Conservation (phyloP, 495 filamentous ascomycete genomes). For the Aspergillus panamensis region DNA sequence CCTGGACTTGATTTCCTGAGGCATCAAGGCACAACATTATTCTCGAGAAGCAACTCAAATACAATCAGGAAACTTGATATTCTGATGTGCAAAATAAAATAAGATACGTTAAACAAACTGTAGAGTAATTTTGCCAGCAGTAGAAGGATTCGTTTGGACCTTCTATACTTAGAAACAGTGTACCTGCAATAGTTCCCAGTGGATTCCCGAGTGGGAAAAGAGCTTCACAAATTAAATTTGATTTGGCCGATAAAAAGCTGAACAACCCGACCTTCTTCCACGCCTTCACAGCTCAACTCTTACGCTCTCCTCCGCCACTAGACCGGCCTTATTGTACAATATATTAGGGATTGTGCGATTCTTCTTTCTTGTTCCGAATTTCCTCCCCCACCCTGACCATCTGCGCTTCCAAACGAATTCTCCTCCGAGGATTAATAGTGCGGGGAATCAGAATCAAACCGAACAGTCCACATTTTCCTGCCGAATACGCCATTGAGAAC, state of each 20-base stretch:
- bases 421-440: constrained; percentile 12
- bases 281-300: not conserved
- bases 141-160: no score
- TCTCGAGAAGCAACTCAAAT: no score
- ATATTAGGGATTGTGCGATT: not conserved
- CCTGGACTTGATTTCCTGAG: no score
- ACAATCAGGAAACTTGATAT: no score
- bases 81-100: no score
- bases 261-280: constrained; percentile 9
- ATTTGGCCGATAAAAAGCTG: constrained; percentile 15
- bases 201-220: constrained; percentile 20
- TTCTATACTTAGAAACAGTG: no score
- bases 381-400: not conserved
- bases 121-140: no score
- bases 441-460: constrained; percentile 16
- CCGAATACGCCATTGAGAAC: constrained; percentile 1
- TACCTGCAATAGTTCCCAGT: no score
- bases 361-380: not conserved
- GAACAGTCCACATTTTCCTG: not conserved
- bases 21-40: no score
- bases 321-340: not conserved
- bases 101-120: no score
- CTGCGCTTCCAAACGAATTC: not conserved
- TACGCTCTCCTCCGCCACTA: not conserved
- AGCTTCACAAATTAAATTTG: constrained; percentile 16